Evolutionary conservation across 2,329 filamentous ascomycete species (phyloP).

Genomic region (Fusarium circinatum): DNA sequence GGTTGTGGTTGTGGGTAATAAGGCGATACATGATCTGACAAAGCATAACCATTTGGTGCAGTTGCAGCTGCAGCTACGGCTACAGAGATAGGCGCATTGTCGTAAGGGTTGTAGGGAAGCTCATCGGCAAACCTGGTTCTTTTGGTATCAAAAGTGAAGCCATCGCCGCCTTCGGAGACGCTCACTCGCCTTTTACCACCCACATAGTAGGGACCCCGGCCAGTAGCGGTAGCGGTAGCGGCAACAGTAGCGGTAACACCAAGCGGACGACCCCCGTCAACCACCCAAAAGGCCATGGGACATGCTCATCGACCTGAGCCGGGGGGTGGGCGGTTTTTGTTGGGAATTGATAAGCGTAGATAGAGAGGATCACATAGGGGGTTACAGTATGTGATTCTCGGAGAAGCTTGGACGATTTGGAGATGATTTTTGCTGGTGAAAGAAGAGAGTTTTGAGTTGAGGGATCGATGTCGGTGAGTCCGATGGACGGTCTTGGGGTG

Average conservation of each 20-base stretch:
- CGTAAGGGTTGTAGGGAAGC: conserved; percentile 25
- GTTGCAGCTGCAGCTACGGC: conserved; percentile 4
- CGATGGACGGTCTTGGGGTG: conserved; percentile 18
- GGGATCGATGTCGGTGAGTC: conserved; percentile 33
- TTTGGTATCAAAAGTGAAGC: conserved; percentile 39
- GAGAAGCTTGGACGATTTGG: neutral
- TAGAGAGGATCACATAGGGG: conserved; percentile 22
- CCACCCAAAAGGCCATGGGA: conserved; percentile 55
- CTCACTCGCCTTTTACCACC: conserved; percentile 54
- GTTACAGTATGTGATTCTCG: neutral
- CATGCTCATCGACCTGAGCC: conserved; percentile 47
- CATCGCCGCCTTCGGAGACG: conserved; percentile 48
- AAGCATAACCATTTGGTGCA: conserved; percentile 18
- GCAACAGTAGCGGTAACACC: conserved; percentile 38
- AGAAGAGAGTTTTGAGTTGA: conserved; percentile 2
- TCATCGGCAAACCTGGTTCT: conserved; percentile 37
- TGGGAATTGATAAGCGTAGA: conserved; percentile 27
- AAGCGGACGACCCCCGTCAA: conserved; percentile 47
- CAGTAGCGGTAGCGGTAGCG: conserved; percentile 28
- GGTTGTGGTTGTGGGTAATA: conserved; percentile 12
- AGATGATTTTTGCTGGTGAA: conserved; percentile 7
- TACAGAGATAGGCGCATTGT: conserved; percentile 3
- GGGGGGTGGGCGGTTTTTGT: conserved; percentile 19
- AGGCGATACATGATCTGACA: neutral
- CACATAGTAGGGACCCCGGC: conserved; percentile 44